phyloP scores from a whole-genome alignment of 2,329 filamentous ascomycete genomes.

The Helotiales sp. region DNA sequence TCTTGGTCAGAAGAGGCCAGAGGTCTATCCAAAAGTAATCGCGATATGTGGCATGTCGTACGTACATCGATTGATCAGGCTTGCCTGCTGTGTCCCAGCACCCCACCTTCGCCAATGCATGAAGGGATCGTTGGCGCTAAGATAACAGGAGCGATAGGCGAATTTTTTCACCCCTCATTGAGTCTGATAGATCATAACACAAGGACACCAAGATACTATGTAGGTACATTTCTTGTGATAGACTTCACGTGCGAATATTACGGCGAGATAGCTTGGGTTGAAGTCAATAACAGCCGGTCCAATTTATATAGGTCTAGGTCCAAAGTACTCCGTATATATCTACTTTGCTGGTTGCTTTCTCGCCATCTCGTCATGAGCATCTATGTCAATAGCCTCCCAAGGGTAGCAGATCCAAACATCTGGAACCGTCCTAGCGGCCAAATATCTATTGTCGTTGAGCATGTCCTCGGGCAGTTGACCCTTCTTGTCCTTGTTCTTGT shows the following conservation, averaged over 20 bases:
- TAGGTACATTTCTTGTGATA: not conserved
- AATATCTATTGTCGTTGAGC: conserved; percentile 73
- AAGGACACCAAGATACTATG: not conserved
- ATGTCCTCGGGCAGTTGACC: conserved; percentile 80
- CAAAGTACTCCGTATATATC: not conserved
- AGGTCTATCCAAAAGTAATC: not conserved
- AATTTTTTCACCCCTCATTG: not conserved
- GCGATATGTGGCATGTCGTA: conserved; percentile 18
- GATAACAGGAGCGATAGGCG: conserved; percentile 11
- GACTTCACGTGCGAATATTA: not conserved
- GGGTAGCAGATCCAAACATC: conserved; percentile 99
- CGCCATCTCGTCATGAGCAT: conserved; percentile 82
- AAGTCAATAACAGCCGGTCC: not conserved
- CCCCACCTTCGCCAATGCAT: conserved; percentile 2
- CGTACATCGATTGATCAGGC: not conserved
- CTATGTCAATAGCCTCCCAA: conserved; percentile 95
- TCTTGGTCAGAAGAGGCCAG: not conserved
- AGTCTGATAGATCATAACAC: not conserved
- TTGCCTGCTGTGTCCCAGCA: not conserved
- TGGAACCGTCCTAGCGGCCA: conserved; percentile 84
- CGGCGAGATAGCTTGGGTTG: not conserved
- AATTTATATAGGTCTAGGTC: conserved; percentile 3
- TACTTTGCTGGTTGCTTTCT: conserved; percentile 39
- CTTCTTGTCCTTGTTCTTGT: conserved; percentile 98
- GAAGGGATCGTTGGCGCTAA: not conserved